phyloP scores from a whole-genome alignment of 352 stramenopile species.

The Globisporangium perplexum region DNA sequence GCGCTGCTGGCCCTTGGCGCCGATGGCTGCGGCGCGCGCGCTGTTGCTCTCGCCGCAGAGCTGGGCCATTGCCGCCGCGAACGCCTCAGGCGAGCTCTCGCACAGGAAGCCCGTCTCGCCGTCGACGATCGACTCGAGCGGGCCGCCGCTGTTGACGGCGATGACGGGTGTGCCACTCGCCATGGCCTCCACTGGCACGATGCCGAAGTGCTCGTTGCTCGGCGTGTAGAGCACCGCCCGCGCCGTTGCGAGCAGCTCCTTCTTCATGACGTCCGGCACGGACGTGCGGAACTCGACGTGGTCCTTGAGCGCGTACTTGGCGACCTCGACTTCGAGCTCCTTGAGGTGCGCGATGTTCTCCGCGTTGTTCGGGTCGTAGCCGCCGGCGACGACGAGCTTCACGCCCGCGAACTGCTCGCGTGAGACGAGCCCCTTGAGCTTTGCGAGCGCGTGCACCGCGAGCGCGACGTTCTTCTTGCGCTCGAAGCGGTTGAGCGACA shows the following conservation, averaged over 20 bases:
- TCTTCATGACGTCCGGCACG: constrained; percentile 85
- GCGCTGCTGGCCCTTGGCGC: constrained; percentile 37
- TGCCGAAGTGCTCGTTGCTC: constrained; percentile 98
- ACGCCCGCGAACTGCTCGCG: constrained; percentile 39
- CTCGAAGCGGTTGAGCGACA: constrained; percentile 98
- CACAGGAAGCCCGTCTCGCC: constrained; percentile 83
- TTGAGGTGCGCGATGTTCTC: constrained; percentile 96
- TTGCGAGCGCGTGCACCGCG: constrained; percentile 73
- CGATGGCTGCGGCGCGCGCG: constrained; percentile 33
- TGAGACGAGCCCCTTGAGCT: constrained; percentile 38
- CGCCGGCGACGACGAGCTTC: constrained; percentile 92
- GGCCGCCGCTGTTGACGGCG: constrained; percentile 92
- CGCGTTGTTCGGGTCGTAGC: constrained; percentile 93
- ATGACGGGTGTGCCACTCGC: constrained; percentile 92
- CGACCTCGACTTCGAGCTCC: constrained; percentile 84
- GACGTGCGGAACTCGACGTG: constrained; percentile 88
- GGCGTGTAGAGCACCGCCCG: constrained; percentile 95
- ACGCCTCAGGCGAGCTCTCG: constrained; percentile 45
- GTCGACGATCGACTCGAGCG: constrained; percentile 94
- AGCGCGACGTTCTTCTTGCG: constrained; percentile 97
- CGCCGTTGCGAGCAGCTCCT: constrained; percentile 77
- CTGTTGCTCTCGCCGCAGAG: constrained; percentile 34
- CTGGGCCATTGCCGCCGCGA: constrained; percentile 55
- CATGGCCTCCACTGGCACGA: constrained; percentile 98
- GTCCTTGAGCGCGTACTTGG: constrained; percentile 33